Evolutionary conservation across 1,284 basidiomycete species (phyloP).

Genomic region (Cryptococcus sp.): DNA sequence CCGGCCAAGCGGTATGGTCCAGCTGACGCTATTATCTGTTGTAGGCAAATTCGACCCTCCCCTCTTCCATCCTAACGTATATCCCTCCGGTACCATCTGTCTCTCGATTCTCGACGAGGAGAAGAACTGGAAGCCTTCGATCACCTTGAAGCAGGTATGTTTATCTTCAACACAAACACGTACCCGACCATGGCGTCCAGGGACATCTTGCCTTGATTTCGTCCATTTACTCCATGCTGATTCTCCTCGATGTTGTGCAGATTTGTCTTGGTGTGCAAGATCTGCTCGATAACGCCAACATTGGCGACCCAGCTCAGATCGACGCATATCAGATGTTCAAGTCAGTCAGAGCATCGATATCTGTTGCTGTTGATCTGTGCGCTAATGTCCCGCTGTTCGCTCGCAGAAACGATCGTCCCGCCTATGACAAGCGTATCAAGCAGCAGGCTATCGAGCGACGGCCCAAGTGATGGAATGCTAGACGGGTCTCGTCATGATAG

Average conservation of each 20-base stretch:
- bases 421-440: constrained; percentile 81
- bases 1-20: background rate
- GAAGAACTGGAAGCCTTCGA: constrained; percentile 98
- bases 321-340: constrained; percentile 98
- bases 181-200: too few relatives aligned
- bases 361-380: background rate
- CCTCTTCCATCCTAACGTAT: constrained; percentile 97
- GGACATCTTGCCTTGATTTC: too few relatives aligned
- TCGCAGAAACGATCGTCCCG: constrained; percentile 78
- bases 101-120: constrained; percentile 98
- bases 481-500: too few relatives aligned
- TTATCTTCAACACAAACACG: too few relatives aligned
- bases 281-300: constrained; percentile 89
- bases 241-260: constrained; percentile 54
- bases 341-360: constrained; percentile 58
- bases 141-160: constrained; percentile 94
- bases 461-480: constrained; percentile 21
- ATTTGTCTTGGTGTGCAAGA: constrained; percentile 95
- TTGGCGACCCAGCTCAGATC: constrained; percentile 92
- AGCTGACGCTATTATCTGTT: constrained; percentile 8
- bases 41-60: constrained; percentile 95
- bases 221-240: too few relatives aligned
- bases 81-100: constrained; percentile 97
- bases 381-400: background rate
- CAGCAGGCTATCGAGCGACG: constrained; percentile 79